Conservation (phyloP, 73 alveolate species). For the Paramecium tetraurelia region DNA sequence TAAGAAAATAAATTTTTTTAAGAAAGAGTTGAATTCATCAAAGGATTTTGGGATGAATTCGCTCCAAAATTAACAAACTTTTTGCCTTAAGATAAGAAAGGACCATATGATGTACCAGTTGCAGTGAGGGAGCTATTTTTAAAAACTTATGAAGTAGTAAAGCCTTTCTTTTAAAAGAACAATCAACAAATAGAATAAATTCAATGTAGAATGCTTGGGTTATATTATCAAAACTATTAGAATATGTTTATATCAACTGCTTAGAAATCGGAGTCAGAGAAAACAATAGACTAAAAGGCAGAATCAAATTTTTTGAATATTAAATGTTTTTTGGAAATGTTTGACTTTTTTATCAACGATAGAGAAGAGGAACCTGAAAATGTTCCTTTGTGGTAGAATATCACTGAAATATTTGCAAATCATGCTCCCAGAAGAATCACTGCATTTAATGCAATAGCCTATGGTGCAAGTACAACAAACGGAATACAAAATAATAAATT, state of each 20-base stretch:
- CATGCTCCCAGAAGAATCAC: not conserved
- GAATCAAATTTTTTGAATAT: conserved; percentile 19
- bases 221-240: not conserved
- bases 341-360: not conserved
- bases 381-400: not conserved
- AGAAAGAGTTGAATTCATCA: conserved; percentile 13
- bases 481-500: not conserved
- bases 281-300: not conserved
- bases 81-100: not conserved
- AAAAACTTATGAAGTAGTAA: conserved; percentile 20
- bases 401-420: not conserved
- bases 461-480: not conserved
- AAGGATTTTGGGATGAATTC: not conserved
- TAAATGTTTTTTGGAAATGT: conserved; percentile 21
- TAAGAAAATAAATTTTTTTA: not conserved
- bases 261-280: not conserved
- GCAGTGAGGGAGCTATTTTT: not conserved
- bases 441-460: not conserved
- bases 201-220: conserved; percentile 7
- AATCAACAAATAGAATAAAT: not conserved
- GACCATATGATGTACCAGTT: not conserved
- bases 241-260: not conserved
- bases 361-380: not conserved
- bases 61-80: conserved; percentile 2
- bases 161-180: not conserved